phyloP scores from a whole-genome alignment of 208 protist genomes.

The Leishmania gerbilli region DNA sequence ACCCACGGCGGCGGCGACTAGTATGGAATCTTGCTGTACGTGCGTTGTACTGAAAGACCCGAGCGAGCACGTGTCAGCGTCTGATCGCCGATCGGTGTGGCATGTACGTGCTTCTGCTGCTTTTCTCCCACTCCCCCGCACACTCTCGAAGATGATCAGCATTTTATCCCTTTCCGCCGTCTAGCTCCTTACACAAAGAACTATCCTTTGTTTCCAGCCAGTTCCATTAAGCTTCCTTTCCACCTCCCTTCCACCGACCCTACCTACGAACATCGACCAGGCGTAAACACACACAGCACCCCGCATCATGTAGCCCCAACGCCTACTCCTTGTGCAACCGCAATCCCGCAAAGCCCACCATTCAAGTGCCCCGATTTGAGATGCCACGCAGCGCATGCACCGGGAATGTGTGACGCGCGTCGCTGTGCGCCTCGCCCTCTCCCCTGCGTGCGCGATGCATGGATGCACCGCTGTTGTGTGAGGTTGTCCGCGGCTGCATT shows the following conservation, averaged over 20 bases:
- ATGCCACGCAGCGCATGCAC: background rate
- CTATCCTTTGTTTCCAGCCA: background rate
- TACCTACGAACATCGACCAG: background rate
- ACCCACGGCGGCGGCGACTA: background rate
- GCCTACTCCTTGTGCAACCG: background rate
- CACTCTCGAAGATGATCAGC: background rate
- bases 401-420: background rate
- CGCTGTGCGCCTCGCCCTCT: background rate
- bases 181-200: background rate
- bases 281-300: background rate
- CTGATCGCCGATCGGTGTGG: background rate
- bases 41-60: background rate
- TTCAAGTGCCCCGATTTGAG: background rate
- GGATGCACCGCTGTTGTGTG: background rate
- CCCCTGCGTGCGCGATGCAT: background rate
- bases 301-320: background rate
- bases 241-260: background rate
- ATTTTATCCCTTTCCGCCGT: background rate
- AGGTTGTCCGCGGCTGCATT: background rate
- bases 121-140: too few relatives aligned
- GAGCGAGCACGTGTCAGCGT: background rate
- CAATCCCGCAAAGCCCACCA: background rate
- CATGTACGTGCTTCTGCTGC: background rate
- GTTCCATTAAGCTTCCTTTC: background rate
- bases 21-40: background rate